These are phyloP conservation scores for Clausena lansium DNA, from an alignment of 345 rosid species.

Conservation along the genomic window DNA sequence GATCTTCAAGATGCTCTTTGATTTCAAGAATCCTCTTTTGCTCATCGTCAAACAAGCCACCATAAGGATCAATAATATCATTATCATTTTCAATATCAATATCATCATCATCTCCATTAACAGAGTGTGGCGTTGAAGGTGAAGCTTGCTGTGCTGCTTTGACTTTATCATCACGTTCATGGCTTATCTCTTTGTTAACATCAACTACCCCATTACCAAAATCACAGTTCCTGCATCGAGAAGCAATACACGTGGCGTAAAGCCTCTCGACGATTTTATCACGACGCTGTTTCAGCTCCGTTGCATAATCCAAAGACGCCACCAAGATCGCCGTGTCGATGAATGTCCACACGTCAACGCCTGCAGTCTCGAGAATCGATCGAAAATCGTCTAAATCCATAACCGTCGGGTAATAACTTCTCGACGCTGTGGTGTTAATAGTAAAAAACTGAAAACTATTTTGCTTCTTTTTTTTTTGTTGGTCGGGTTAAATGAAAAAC, in stretches of 20 bases:
- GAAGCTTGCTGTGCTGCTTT: conserved; percentile 22
- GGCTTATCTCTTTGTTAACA: conserved; percentile 32
- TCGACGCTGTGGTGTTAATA: neutral
- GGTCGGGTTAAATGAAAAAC: neutral
- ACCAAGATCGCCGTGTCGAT: conserved; percentile 81
- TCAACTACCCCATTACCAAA: conserved; percentile 34
- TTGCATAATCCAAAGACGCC: conserved; percentile 65
- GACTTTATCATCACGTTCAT: conserved; percentile 3
- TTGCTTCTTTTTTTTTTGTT: too few relatives aligned
- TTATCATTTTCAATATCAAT: conserved; percentile 20
- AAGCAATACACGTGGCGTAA: conserved; percentile 54
- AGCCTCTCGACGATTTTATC: conserved; percentile 83
- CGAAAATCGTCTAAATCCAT: conserved; percentile 95
- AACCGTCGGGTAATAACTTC: neutral
- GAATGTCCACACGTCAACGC: conserved; percentile 91
- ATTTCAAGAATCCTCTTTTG: conserved; percentile 78
- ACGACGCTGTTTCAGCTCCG: conserved; percentile 67
- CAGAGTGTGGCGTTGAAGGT: conserved; percentile 52
- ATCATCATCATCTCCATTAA: conserved; percentile 44
- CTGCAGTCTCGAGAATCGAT: conserved; percentile 64
- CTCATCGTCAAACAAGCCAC: conserved; percentile 93
- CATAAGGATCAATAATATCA: conserved; percentile 75
- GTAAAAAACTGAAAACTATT: neutral
- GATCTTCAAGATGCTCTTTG: conserved; percentile 82
- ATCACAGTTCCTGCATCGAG: conserved; percentile 63